Base-by-base conservation (phyloP, 1,284 basidiomycete species). In the Hypsizygus ulmarius region DNA sequence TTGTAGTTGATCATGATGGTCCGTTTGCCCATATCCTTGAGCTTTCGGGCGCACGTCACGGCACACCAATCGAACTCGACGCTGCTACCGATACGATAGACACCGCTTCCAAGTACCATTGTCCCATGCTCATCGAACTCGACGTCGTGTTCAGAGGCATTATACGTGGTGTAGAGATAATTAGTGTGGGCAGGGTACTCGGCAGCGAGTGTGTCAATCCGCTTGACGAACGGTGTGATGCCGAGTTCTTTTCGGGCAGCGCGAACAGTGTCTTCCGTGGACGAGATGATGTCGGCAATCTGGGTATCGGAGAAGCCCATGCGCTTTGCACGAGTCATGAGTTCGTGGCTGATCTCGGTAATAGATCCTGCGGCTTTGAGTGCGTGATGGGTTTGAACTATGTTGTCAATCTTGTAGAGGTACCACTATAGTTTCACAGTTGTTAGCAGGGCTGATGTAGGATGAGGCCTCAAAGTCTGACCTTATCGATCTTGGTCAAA, bases 11-110 rank as follows among this genome's bases (percentile, higher is more conserved):
- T 81, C 96, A 99, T 99, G 74, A 99, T 87, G 36, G 97, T 98
- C 74, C 86, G 84, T 71, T 91, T 88, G 64, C 94, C 94, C 81
- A 94, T 89, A 55, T 87, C 83, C 56, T 95, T 80, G 56, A 99
- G 82, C 64, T 88, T 89, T 55, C 97, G 82, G 34, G 94, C 93
- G 67, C 95, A 98, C 2, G 95, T 98, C 43, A 99, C 97, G 27
- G 97, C 97, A 67, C 97, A 99, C 97, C 97, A 99, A 70, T 99
- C 97, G 67, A 99, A 99, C 75, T 99, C 97, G 65, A 99, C 97
- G 54, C 92, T 96, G 66, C 87, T 91, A 47, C 97, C 97, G 61
- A 99, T 99, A 50, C 97, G 87, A 74, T 99, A 99, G 25, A 99
- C 97, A 62, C 97, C 97, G 51, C 89, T 93, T 38, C 97, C 97